Conservation (phyloP, 352 stramenopile species). For the Phytopythium delawarense region DNA sequence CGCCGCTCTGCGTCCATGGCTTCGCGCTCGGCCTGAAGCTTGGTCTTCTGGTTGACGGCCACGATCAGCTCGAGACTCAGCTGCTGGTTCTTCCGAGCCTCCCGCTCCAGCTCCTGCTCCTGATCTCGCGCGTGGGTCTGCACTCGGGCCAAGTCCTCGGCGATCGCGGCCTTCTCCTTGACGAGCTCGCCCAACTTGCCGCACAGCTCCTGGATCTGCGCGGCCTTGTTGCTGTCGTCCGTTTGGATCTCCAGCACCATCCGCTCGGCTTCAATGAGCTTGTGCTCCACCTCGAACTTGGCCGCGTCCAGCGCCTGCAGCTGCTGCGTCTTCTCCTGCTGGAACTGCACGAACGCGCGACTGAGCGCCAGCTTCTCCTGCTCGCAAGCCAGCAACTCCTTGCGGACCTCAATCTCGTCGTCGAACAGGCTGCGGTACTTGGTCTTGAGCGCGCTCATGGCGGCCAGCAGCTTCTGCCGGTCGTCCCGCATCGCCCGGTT, state of each 20-base stretch:
- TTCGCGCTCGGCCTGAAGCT: slow-evolving; percentile 31
- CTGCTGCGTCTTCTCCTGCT: slow-evolving; percentile 39
- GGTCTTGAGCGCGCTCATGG: slow-evolving; percentile 39
- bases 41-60: slow-evolving; percentile 64
- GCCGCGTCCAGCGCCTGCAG: slow-evolving; percentile 47
- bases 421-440: slow-evolving; percentile 66
- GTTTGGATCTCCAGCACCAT: slow-evolving; percentile 61
- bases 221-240: slow-evolving; percentile 46
- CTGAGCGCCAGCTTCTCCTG: slow-evolving; percentile 66
- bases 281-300: slow-evolving; percentile 61
- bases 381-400: slow-evolving; percentile 54
- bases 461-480: slow-evolving; percentile 33
- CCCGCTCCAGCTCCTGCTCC: slow-evolving; percentile 22
- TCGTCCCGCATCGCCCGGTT: slow-evolving; percentile 45
- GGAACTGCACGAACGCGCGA: slow-evolving; percentile 64
- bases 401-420: slow-evolving; percentile 51
- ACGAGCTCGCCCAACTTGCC: slow-evolving; percentile 53
- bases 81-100: slow-evolving; percentile 66
- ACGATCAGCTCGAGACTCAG: slow-evolving; percentile 65
- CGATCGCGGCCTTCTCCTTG: slow-evolving; percentile 30
- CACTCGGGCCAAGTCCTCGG: slow-evolving; percentile 31
- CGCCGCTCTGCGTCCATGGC: slow-evolving; percentile 15
- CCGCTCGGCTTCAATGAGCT: slow-evolving; percentile 56
- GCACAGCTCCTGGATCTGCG: slow-evolving; percentile 52
- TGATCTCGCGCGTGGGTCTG: slow-evolving; percentile 26